These are phyloP conservation scores for Microascus cirrosus DNA, from an alignment of 2,329 filamentous ascomycete species.

Conservation along the genomic window DNA sequence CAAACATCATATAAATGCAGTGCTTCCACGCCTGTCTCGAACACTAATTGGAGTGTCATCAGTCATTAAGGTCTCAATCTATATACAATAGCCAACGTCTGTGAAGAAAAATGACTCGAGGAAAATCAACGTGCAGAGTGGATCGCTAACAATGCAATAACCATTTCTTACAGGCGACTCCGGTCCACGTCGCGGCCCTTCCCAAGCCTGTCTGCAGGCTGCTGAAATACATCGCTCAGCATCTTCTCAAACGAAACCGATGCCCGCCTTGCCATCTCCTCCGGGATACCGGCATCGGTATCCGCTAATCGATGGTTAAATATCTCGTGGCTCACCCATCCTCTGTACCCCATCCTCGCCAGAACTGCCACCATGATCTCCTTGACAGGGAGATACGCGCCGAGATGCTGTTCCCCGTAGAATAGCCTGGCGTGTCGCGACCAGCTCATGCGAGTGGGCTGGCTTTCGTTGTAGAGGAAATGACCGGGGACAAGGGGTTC, in stretches of 20 bases:
- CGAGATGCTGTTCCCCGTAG: constrained; percentile 42
- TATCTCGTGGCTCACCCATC: constrained; percentile 62
- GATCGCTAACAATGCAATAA: not conserved
- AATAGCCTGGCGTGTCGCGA: constrained; percentile 57
- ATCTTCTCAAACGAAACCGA: constrained; percentile 39
- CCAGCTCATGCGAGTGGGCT: constrained; percentile 59
- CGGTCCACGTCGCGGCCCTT: not conserved
- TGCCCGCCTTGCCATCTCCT: constrained; percentile 42
- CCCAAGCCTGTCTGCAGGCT: too few species aligned
- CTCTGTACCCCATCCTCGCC: constrained; percentile 51
- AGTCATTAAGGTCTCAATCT: too few species aligned
- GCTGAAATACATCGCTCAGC: constrained; percentile 20
- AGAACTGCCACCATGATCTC: constrained; percentile 52
- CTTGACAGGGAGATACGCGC: constrained; percentile 57
- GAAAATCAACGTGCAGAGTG: not conserved
- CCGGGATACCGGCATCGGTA: constrained; percentile 34
- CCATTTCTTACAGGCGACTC: not conserved
- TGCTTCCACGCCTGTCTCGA: too few species aligned
- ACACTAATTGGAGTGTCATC: too few species aligned
- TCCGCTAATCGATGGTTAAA: constrained; percentile 52
- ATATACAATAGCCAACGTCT: too few species aligned
- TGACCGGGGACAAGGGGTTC: constrained; percentile 40
- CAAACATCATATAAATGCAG: too few species aligned
- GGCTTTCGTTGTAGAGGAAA: constrained; percentile 19
- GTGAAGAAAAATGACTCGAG: not conserved